These are phyloP conservation scores for Penicillium oxalicum DNA, from an alignment of 2,329 filamentous ascomycete species.

Conservation along the genomic window DNA sequence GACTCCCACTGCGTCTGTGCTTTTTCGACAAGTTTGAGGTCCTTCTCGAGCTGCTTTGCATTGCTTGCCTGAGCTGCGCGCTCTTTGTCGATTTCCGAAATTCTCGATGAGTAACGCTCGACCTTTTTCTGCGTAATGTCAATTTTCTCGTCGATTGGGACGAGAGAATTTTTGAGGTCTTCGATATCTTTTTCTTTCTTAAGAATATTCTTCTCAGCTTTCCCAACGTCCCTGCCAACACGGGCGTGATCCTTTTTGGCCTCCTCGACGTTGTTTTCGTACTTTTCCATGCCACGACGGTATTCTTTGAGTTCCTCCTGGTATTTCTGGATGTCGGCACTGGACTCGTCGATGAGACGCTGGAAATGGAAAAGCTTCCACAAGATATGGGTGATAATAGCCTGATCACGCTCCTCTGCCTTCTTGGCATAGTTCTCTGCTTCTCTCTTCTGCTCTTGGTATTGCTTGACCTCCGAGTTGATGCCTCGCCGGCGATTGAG, in stretches of 20 bases:
- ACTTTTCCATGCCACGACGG: constrained; percentile 78
- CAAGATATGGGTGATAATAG: constrained; percentile 84
- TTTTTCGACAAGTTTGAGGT: constrained; percentile 79
- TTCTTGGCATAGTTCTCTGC: constrained; percentile 91
- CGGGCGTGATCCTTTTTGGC: constrained; percentile 78
- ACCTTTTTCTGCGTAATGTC: constrained; percentile 67
- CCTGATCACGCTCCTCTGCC: constrained; percentile 81
- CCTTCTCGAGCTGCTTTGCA: constrained; percentile 70
- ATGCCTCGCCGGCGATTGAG: constrained; percentile 85
- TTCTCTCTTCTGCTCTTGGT: constrained; percentile 92
- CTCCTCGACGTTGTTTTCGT: constrained; percentile 70
- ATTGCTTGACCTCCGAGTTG: constrained; percentile 96
- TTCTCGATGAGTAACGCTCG: constrained; percentile 60
- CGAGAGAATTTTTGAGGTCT: constrained; percentile 73
- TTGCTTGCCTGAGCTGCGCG: constrained; percentile 63
- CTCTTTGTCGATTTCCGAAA: constrained; percentile 68
- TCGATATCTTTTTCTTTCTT: constrained; percentile 81
- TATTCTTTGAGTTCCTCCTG: constrained; percentile 94
- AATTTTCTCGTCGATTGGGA: constrained; percentile 91
- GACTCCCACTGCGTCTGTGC: constrained; percentile 82
- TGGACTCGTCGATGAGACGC: constrained; percentile 85
- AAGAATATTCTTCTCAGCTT: constrained; percentile 79
- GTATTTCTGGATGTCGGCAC: constrained; percentile 81
- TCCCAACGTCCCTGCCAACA: constrained; percentile 67
- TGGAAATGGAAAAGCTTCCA: constrained; percentile 98